A percentile compares a stretch with the other conserved stretches of the same genome.
These are phyloP conservation scores for Hypoxylon sp. DNA, from an alignment of 2,329 filamentous ascomycete species.

Conservation along the genomic window DNA sequence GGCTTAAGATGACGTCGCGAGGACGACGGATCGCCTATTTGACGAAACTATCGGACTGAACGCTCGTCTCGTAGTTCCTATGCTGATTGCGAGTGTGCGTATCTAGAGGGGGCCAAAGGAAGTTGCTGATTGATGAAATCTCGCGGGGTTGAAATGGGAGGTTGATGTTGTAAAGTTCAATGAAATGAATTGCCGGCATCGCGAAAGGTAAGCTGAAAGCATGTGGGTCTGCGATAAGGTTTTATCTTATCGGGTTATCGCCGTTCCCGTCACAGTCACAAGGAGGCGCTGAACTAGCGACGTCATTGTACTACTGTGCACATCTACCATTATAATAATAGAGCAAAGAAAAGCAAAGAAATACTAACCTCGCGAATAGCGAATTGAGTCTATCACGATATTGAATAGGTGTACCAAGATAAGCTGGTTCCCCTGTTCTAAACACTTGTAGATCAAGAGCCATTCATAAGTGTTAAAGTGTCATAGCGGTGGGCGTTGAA, in stretches of 20 bases:
- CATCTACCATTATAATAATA: too few relatives aligned
- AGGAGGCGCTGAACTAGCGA: background rate
- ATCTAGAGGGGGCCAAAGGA: background rate
- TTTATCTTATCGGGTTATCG: conserved; percentile 24
- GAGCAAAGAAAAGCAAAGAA: too few relatives aligned
- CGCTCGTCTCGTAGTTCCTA: background rate
- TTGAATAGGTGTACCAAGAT: too few relatives aligned
- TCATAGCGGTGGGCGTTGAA: background rate
- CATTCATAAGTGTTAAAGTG: background rate
- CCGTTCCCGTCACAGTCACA: background rate
- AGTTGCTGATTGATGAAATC: conserved; percentile 4
- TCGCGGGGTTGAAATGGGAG: background rate
- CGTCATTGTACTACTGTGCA: background rate
- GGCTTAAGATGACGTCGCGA: conserved; percentile 16
- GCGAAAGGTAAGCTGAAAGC: conserved; percentile 22
- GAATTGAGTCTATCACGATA: too few relatives aligned
- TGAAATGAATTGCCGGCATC: conserved; percentile 20
- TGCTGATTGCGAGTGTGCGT: background rate
- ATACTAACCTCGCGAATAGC: too few relatives aligned
- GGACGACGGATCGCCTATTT: background rate
- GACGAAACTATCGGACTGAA: background rate
- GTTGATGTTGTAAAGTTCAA: conserved; percentile 19
- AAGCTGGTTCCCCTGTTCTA: too few relatives aligned
- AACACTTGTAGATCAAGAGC: background rate
- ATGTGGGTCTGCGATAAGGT: conserved; percentile 18